A percentile compares a stretch with the other conserved stretches of the same genome.
phyloP scores from a whole-genome alignment of 768 basidiomycete genomes.

The Termitomyces titanicus region DNA sequence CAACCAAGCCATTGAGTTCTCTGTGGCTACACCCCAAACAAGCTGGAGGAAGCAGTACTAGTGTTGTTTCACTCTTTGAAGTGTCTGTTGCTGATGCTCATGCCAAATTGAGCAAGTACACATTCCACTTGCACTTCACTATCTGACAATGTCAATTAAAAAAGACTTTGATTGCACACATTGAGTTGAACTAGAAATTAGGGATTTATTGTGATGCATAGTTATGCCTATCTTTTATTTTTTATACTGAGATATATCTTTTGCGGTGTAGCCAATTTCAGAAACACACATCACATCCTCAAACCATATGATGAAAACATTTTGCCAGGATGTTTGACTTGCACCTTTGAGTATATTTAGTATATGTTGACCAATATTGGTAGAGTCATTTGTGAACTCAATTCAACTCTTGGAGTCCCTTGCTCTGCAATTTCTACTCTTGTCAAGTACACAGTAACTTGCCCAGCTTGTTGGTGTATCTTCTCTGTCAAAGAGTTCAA shows the following conservation, averaged over 20 bases:
- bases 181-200: background rate
- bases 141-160: background rate
- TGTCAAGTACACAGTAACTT: background rate
- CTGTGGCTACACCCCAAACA: no score
- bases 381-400: background rate
- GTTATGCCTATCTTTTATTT: background rate
- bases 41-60: no score
- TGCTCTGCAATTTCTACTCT: background rate
- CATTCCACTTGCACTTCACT: no score
- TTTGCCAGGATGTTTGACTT: background rate
- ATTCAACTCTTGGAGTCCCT: background rate
- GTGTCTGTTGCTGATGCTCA: background rate
- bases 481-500: slow-evolving; percentile 1
- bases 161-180: background rate
- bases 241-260: background rate
- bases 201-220: background rate
- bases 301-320: background rate
- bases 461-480: background rate
- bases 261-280: background rate
- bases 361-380: background rate
- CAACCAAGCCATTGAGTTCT: no score
- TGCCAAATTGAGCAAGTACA: background rate
- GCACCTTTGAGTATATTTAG: background rate
- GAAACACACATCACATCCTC: background rate
- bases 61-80: no score